A percentile compares a stretch with the other conserved stretches of the same genome.
These are phyloP conservation scores for Fraxinus latifolia DNA, from an alignment of 305 asterid genomes.

Conservation along the genomic window DNA sequence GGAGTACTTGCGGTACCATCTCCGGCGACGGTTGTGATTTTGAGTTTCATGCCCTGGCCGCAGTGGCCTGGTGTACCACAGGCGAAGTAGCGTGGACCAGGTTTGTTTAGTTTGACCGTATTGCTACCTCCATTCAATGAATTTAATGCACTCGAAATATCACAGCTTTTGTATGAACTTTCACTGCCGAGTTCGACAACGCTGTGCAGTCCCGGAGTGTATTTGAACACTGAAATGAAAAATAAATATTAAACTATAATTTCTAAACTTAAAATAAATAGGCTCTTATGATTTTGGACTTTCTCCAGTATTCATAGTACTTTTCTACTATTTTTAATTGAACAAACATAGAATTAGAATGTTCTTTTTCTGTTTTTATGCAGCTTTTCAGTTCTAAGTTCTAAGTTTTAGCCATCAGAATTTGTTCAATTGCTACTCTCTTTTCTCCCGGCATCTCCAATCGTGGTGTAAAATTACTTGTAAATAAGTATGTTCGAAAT, in stretches of 20 bases:
- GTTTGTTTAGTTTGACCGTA: constrained; percentile 57
- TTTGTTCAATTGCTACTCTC: not conserved
- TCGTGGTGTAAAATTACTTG: no score
- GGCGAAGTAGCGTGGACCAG: constrained; percentile 71
- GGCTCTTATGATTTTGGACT: not conserved
- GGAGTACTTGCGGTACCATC: constrained; percentile 35
- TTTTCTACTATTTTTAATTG: not conserved
- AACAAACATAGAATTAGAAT: not conserved
- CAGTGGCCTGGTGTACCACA: constrained; percentile 88
- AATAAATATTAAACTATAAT: not conserved
- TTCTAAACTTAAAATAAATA: not conserved
- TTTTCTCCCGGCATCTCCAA: no score
- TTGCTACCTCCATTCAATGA: constrained; percentile 50
- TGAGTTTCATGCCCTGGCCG: constrained; percentile 76
- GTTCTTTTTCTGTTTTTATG: no score
- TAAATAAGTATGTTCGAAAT: no score
- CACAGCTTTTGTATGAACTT: constrained; percentile 65
- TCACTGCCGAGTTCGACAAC: constrained; percentile 64
- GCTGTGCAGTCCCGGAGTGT: constrained; percentile 62
- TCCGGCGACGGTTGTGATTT: constrained; percentile 56
- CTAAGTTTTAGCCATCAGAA: not conserved
- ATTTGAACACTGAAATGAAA: constrained; percentile 54
- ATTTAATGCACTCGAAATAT: constrained; percentile 43
- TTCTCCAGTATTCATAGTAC: not conserved
- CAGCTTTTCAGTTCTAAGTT: not conserved